Evolutionary conservation across 352 stramenopile species (phyloP).

Genomic region (Pythium aristosporum): DNA sequence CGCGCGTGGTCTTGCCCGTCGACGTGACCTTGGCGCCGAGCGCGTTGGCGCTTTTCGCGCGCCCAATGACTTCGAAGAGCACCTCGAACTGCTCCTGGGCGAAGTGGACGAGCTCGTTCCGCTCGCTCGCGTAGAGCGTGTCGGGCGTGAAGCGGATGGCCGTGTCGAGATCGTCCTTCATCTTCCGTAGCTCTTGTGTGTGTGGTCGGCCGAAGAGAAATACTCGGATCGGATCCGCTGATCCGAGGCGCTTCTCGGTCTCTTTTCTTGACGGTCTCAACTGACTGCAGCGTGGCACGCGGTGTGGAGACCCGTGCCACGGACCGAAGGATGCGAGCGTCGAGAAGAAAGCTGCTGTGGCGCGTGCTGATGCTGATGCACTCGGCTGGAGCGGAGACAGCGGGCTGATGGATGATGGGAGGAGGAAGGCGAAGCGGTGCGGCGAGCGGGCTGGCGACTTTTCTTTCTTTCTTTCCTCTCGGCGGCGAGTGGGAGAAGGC

Average conservation of each 20-base stretch:
- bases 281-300: slow-evolving; percentile 1
- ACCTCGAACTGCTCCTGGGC: slow-evolving; percentile 27
- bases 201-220: not conserved
- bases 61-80: slow-evolving; percentile 23
- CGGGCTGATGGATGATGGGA: not conserved
- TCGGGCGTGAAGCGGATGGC: slow-evolving; percentile 27
- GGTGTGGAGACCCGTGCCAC: not conserved
- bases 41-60: slow-evolving; percentile 13
- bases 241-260: no score
- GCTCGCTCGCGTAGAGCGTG: slow-evolving; percentile 25
- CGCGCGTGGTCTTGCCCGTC: slow-evolving; percentile 49
- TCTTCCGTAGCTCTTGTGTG: not conserved
- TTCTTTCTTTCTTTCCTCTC: slow-evolving; percentile 4
- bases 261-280: not conserved
- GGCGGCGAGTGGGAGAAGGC: slow-evolving; percentile 1
- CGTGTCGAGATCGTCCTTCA: slow-evolving; percentile 14
- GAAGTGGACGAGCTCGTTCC: slow-evolving; percentile 25
- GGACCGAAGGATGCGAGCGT: no score
- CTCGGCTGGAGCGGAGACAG: no score
- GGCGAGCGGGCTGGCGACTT: not conserved
- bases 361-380: no score
- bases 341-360: no score
- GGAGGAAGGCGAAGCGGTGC: not conserved
- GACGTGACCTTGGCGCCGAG: slow-evolving; percentile 40
- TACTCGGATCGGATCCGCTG: not conserved